Percentiles rank a stretch among this genome's conserved stretches.
These are phyloP conservation scores for Mucor plumbeus DNA, from an alignment of 371 early-diverging fungal genomes.

Conservation along the genomic window DNA sequence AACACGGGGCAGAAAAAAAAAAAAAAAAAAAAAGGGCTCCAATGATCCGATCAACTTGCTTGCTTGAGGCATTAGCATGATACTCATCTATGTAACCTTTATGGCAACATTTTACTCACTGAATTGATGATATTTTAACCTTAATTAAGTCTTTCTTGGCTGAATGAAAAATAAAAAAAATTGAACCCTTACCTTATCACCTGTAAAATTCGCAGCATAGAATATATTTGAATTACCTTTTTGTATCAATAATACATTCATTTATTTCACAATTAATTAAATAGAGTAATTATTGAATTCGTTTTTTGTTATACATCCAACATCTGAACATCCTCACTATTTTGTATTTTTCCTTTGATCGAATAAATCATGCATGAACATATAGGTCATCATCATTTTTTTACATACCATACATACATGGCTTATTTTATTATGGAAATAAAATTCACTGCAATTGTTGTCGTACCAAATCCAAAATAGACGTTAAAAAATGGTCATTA, in stretches of 20 bases:
- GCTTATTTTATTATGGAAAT: neutral
- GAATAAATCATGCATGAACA: no score
- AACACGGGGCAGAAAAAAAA: neutral
- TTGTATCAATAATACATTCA: no score
- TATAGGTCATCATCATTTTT: no score
- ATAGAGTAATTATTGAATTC: no score
- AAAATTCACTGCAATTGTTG: neutral
- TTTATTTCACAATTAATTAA: no score
- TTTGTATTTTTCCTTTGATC: no score
- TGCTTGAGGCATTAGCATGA: neutral
- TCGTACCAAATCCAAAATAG: neutral
- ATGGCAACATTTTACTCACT: neutral
- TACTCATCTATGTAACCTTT: neutral
- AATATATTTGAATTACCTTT: no score
- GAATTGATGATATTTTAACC: neutral
- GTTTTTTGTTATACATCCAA: no score
- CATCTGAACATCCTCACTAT: no score
- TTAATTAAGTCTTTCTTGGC: neutral
- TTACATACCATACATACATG: no score
- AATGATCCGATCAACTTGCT: constrained; percentile 1
- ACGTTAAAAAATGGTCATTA: neutral
- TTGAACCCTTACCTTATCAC: neutral
- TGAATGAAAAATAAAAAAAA: neutral
- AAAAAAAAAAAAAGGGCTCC: neutral
- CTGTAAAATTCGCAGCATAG: neutral